phyloP scores from a whole-genome alignment of 2,329 filamentous ascomycete genomes.

The Sporothrix protearum region DNA sequence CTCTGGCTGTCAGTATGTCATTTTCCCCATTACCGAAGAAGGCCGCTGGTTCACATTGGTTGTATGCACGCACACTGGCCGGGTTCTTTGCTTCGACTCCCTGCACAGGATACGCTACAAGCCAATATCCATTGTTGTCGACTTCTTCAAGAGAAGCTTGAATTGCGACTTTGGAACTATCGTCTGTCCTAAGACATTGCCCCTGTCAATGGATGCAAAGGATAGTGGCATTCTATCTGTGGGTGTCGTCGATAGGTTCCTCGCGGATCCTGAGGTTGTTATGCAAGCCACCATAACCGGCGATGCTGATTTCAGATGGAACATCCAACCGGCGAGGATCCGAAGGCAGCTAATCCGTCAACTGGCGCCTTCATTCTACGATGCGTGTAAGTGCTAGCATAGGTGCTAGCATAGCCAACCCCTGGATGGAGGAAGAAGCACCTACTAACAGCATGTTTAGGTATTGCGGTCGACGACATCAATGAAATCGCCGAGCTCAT shows the following conservation, averaged over 20 bases:
- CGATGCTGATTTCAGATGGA: not conserved
- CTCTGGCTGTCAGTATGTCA: not conserved
- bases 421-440: not conserved
- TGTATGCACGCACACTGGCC: not conserved
- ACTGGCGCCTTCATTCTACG: not conserved
- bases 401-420: not conserved
- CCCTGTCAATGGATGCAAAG: not conserved
- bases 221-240: not conserved
- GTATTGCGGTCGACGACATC: not conserved
- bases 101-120: not conserved
- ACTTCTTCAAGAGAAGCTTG: not conserved
- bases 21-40: not conserved
- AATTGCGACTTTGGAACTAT: not conserved
- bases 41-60: not conserved
- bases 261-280: not conserved
- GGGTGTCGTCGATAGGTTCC: not conserved
- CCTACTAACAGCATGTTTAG: not conserved
- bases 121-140: not conserved
- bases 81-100: not conserved
- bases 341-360: not conserved
- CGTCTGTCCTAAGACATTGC: not conserved
- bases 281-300: not conserved
- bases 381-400: slow-evolving; percentile 12
- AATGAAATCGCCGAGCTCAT: not conserved
- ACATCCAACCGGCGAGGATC: not conserved